phyloP scores from a whole-genome alignment of 495 filamentous ascomycete species.

The Chaetomium tenue region DNA sequence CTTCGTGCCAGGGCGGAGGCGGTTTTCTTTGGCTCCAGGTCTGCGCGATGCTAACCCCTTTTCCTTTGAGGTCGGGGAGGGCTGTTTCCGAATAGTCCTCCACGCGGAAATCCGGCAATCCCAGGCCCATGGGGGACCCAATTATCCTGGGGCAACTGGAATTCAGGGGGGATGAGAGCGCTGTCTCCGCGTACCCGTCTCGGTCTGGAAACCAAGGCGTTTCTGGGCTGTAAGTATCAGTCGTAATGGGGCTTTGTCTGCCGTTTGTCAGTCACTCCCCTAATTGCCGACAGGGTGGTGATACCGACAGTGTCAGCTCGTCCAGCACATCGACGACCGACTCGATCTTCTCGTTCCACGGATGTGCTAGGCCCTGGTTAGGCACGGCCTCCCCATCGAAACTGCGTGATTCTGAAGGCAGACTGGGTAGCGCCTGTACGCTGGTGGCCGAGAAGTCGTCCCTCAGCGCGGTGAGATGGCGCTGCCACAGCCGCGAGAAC shows the following conservation, averaged over 20 bases:
- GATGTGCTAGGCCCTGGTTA: background rate
- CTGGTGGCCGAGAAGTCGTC: constrained; percentile 22
- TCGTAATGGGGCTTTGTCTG: constrained; percentile 21
- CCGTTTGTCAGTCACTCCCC: background rate
- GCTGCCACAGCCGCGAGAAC: constrained; percentile 25
- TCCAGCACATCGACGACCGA: constrained; percentile 31
- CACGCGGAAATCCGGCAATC: background rate
- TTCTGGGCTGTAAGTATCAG: constrained; percentile 23
- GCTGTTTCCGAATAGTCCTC: background rate
- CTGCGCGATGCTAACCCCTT: background rate
- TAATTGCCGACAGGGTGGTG: background rate
- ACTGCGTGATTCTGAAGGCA: constrained; percentile 7
- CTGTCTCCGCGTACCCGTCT: constrained; percentile 26
- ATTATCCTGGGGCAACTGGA: constrained; percentile 23
- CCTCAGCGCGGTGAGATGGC: constrained; percentile 22
- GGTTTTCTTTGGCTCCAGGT: constrained; percentile 6
- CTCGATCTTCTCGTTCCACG: constrained; percentile 28
- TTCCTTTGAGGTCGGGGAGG: background rate
- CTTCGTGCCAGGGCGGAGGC: constrained; percentile 5
- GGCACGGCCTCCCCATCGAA: background rate
- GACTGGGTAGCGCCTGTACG: constrained; percentile 20
- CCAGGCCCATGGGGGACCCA: background rate
- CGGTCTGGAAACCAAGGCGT: constrained; percentile 27
- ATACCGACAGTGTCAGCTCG: constrained; percentile 19
- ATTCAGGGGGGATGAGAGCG: constrained; percentile 23